Evolutionary conservation across 2,329 filamentous ascomycete genomes (phyloP), one percentile per base, ranked within the genome.

Genomic region (Hypomyces rosellus): DNA sequence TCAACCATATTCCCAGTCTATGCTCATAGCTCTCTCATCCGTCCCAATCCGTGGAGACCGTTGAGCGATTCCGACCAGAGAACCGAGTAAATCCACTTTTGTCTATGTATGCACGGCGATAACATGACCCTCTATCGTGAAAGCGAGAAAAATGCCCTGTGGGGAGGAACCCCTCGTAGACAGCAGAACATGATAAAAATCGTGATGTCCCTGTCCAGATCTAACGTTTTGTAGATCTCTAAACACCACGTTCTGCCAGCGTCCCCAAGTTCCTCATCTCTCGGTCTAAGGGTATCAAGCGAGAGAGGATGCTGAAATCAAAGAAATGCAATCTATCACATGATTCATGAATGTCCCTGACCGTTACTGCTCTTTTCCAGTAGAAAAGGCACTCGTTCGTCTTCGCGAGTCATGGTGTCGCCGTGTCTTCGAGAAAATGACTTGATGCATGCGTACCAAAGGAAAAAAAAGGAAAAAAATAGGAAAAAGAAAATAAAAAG

Each of bases 21-120:
- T 61, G 59, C 62, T 61, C 60, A 62, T 63, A 57, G 61, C 62
- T 62, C 65, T 65, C 61, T 60, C 56, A 57, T 55, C 49, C 50
- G 57, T 61, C 61, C 60, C 63, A 61, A 57, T 65, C 60, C 58
- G 58, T 59, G 54, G 60, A 64, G 63, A 61, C 60, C 60, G 61
- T 59, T 59, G 62, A 68, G 68, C 67, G 62, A 61, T 64, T 54
- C 57, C 54, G 66, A 74, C 74, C 69, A 75, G 73, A 78, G 70
- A 77, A 76, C 75, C 72, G 77, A 81, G 76, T 78, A 54, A 80
- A 80, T 79, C 78, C 77, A 76, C 76, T 81, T 82, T 81, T 81
- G 75, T 82, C 78, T 82, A 82, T 78, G 72, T 67, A 58, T 67
- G 65, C 64, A 69, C 68, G 69, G 67, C 68, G 69, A 71, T 68